A percentile compares a stretch with the other conserved stretches of the same genome.
These are phyloP conservation scores for Macroventuria anomochaeta DNA, from an alignment of 2,329 filamentous ascomycete species.

Conservation along the genomic window DNA sequence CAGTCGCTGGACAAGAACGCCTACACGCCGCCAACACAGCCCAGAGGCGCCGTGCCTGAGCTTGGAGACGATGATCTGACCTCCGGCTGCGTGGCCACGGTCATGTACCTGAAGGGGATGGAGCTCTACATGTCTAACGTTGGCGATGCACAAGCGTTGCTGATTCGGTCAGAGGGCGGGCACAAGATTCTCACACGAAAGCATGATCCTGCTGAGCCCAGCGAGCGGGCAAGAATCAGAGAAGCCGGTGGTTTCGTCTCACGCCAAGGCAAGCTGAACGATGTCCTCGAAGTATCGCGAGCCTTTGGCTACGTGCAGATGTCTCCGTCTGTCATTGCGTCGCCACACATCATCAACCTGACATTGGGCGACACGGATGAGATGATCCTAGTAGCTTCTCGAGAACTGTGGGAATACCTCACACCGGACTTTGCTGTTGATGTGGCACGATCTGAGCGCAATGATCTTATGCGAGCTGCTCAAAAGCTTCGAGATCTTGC, in stretches of 20 bases:
- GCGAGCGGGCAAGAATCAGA: conserved; percentile 85
- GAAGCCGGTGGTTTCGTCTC: conserved; percentile 96
- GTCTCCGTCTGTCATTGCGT: conserved; percentile 91
- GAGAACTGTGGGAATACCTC: conserved; percentile 94
- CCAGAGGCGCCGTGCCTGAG: conserved; percentile 75
- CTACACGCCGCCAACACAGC: conserved; percentile 53
- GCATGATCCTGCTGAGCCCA: conserved; percentile 88
- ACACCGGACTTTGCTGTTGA: conserved; percentile 90
- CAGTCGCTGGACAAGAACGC: conserved; percentile 75
- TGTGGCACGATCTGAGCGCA: conserved; percentile 82
- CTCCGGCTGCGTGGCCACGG: conserved; percentile 89
- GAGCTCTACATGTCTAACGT: conserved; percentile 95
- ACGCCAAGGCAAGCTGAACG: conserved; percentile 90
- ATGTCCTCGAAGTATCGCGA: conserved; percentile 86
- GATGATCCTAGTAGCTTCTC: conserved; percentile 88
- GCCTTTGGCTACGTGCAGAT: conserved; percentile 94
- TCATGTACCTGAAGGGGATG: conserved; percentile 86
- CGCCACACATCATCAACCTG: conserved; percentile 80
- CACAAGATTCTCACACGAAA: conserved; percentile 85
- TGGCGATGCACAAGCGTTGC: conserved; percentile 92
- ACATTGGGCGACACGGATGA: conserved; percentile 88
- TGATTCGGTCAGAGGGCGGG: conserved; percentile 87
- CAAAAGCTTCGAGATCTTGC: conserved; percentile 94
- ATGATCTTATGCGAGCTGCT: conserved; percentile 91
- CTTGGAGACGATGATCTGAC: conserved; percentile 88